Conservation (phyloP, 1,139 yeast species). For the Yamadazyma mexicana region DNA sequence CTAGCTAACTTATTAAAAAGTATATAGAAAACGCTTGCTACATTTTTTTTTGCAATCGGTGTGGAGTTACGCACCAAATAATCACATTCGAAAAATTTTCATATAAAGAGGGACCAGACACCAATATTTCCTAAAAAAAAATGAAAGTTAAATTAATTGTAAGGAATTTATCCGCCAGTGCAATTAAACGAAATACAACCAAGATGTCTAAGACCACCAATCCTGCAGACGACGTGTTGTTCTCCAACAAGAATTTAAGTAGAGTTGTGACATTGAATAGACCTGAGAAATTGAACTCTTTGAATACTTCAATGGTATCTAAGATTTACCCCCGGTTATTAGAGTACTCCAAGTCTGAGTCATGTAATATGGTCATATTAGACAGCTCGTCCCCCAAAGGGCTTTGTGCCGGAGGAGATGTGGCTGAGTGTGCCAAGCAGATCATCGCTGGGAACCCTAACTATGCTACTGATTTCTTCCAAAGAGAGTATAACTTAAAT, state of each 20-base stretch:
- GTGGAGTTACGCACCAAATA: slow-evolving; percentile 6
- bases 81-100: slow-evolving; percentile 7
- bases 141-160: slow-evolving; percentile 6
- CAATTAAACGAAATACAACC: slow-evolving; percentile 1
- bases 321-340: slow-evolving; percentile 72
- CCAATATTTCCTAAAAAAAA: slow-evolving; percentile 1
- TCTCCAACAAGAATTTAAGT: slow-evolving; percentile 63
- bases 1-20: too few relatives aligned
- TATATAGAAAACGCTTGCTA: too few relatives aligned
- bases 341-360: slow-evolving; percentile 71
- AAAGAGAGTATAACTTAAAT: slow-evolving; percentile 78
- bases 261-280: slow-evolving; percentile 78
- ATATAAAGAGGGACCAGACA: slow-evolving; percentile 4
- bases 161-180: slow-evolving; percentile 3
- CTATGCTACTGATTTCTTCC: slow-evolving; percentile 68
- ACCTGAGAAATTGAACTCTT: slow-evolving; percentile 80
- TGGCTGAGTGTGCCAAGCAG: slow-evolving; percentile 66
- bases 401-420: slow-evolving; percentile 94
- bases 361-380: slow-evolving; percentile 65
- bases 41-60: background rate
- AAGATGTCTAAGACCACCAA: slow-evolving; percentile 4
- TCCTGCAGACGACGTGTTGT: slow-evolving; percentile 52
- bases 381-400: slow-evolving; percentile 67
- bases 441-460: slow-evolving; percentile 50
- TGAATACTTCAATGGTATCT: slow-evolving; percentile 75